Conservation (phyloP, 2,329 filamentous ascomycete species). For the Cladosporium sp. region DNA sequence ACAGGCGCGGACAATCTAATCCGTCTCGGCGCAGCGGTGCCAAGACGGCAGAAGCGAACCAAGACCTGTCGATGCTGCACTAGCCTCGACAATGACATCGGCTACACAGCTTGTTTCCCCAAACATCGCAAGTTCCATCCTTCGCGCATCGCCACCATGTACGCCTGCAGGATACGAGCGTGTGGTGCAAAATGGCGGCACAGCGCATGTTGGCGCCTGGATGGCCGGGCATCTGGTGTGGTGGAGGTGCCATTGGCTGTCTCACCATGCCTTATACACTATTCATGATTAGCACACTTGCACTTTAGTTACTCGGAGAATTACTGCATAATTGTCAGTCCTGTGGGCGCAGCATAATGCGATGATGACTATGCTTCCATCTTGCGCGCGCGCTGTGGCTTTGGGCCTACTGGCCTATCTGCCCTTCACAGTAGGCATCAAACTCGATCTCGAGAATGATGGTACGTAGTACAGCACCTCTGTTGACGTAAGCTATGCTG, state of each 20-base stretch:
- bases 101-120: conserved; percentile 1
- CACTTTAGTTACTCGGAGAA: not conserved
- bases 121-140: not conserved
- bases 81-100: not conserved
- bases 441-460: not conserved
- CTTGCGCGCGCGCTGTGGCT: not conserved
- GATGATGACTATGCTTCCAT: not conserved
- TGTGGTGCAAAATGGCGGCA: not conserved
- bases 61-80: not conserved
- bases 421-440: not conserved
- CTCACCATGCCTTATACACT: not conserved
- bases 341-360: not conserved
- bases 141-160: not conserved
- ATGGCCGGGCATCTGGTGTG: not conserved
- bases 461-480: not conserved
- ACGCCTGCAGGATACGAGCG: not conserved
- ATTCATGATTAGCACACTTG: not conserved
- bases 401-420: not conserved
- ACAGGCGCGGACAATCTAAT: not conserved
- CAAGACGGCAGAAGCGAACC: not conserved
- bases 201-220: not conserved
- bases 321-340: not conserved
- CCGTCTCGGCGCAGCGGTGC: not conserved
- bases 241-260: not conserved
- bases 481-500: not conserved